Base-by-base conservation (phyloP, 306 rosid species). In the Pachyrhizus erosus region DNA sequence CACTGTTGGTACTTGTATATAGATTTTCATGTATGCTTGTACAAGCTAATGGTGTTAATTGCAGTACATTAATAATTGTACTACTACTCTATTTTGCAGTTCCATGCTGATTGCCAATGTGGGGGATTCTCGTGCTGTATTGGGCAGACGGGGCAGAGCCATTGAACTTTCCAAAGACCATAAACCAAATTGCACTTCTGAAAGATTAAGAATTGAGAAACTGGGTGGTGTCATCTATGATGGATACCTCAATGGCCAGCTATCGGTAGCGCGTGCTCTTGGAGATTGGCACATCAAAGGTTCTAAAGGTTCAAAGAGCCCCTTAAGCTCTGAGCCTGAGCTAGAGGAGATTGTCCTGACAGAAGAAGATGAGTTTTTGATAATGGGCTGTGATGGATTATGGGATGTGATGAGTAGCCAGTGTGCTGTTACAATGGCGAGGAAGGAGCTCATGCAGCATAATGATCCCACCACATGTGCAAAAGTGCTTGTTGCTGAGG, bases 321-420 rank as follows among this genome's bases (percentile, higher is more conserved):
- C 94, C 23, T 83, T 91, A 9, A 91, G 92, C 70, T 80, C 91
- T 0, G 94, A 91, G 78, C 94, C 92, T 0, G 94, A 91, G 61
- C 9, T 91, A 26, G 90, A 88, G 54, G 94, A 91, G 51, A 81
- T 84, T 7, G 80, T 78, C 0, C 82, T 91, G 23, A 72, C 86
- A 0, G 91, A 89, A 73, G 94, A 91, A 33, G 94, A 91, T 51
- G 94, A 91, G 80, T 91, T 91, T 77, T 83, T 91, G 85, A 86
- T 91, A 80, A 39, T 91, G 72, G 94, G 94, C 0, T 91, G 94
- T 58, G 94, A 91, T 86, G 94, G 94, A 49, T 73, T 91, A 70
- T 91, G 94, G 94, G 94, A 91, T 84, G 94, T 91, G 23, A 91
- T 91, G 94, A 91, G 94, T 65, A 91, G 94, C 84, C 92, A 91